Conservation (phyloP, 2,329 filamentous ascomycete genomes). For the Ceratocystis variospora region DNA sequence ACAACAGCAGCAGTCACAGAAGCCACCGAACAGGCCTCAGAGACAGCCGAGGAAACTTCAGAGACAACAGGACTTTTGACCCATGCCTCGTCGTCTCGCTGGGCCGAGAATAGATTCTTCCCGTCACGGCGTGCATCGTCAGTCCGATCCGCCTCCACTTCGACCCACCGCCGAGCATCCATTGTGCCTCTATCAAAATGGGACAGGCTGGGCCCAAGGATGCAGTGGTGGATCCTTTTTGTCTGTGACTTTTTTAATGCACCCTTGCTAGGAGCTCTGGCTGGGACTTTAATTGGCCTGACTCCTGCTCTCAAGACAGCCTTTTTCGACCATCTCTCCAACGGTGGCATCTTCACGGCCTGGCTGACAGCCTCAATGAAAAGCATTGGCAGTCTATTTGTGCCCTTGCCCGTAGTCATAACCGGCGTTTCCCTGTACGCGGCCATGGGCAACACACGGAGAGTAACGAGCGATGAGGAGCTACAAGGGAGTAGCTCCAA, state of each 20-base stretch:
- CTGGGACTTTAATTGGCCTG: conserved; percentile 47
- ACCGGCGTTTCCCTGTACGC: conserved; percentile 52
- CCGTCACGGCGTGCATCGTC: conserved; percentile 9
- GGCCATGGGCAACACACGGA: conserved; percentile 27
- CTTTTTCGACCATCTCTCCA: conserved; percentile 44
- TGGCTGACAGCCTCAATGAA: conserved; percentile 50
- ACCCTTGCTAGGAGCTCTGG: conserved; percentile 44
- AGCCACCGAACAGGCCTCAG: background rate
- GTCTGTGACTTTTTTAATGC: conserved; percentile 43
- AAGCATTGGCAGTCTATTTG: conserved; percentile 50
- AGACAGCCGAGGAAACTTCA: background rate
- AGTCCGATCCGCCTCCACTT: conserved; percentile 19
- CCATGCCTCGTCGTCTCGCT: background rate
- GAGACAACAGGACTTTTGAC: background rate
- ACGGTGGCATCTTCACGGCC: conserved; percentile 51
- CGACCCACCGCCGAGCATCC: conserved; percentile 1
- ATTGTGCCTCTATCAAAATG: conserved; percentile 1
- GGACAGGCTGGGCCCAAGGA: conserved; percentile 10
- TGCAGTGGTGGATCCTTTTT: conserved; percentile 28
- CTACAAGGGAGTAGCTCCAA: conserved; percentile 28
- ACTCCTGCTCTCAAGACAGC: conserved; percentile 43
- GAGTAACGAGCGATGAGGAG: conserved; percentile 21
- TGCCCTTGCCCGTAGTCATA: conserved; percentile 49
- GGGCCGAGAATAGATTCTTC: conserved; percentile 1
- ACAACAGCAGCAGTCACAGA: too few species aligned